A percentile compares a stretch with the other conserved stretches of the same genome.
phyloP scores from a whole-genome alignment of 768 basidiomycete genomes.

The Pleurotus salmoneostramineus region DNA sequence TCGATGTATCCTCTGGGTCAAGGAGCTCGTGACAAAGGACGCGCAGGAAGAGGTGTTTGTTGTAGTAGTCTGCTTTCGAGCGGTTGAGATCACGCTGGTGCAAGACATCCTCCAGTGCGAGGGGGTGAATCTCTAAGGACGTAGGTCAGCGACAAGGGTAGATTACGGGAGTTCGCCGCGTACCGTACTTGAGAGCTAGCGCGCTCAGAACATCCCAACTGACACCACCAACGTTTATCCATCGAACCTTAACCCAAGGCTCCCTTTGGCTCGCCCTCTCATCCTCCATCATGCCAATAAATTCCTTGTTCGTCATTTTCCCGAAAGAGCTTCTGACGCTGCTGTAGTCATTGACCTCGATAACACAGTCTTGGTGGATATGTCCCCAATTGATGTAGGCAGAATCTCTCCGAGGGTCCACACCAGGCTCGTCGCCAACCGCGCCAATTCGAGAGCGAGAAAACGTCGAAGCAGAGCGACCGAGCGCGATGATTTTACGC shows the following conservation, averaged over 20 bases:
- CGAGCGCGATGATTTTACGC: conserved; percentile 61
- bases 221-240: conserved; percentile 69
- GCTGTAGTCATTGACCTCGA: conserved; percentile 68
- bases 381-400: conserved; percentile 54
- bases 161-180: conserved; percentile 13
- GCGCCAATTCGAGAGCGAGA: conserved; percentile 25
- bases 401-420: conserved; percentile 60
- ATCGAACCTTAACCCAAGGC: conserved; percentile 65
- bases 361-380: conserved; percentile 56
- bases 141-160: not conserved
- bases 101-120: conserved; percentile 69
- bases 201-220: conserved; percentile 74
- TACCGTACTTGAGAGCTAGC: conserved; percentile 61
- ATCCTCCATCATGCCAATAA: conserved; percentile 51
- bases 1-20: conserved; percentile 21
- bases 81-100: conserved; percentile 49
- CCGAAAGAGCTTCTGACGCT: conserved; percentile 47
- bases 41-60: conserved; percentile 66
- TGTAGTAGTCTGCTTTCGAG: conserved; percentile 71
- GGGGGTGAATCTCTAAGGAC: conserved; percentile 59
- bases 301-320: conserved; percentile 57
- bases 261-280: conserved; percentile 40
- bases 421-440: conserved; percentile 67
- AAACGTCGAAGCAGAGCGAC: conserved; percentile 42
- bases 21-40: conserved; percentile 60